Conservation (phyloP, 2,329 filamentous ascomycete genomes). For the Exophiala viscosa region DNA sequence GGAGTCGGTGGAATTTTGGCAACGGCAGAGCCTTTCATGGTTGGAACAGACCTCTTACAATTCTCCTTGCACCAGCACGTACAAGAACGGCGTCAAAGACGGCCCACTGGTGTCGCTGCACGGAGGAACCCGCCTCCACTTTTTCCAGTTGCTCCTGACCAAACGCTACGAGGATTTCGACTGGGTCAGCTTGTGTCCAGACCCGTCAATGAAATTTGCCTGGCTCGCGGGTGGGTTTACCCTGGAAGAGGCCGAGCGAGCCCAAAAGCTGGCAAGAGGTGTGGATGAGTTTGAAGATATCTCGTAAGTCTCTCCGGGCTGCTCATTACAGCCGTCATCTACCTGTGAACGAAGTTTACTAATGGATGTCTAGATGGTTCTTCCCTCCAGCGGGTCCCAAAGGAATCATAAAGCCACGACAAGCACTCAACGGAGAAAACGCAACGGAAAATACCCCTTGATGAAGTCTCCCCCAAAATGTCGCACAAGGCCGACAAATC, state of each 20-base stretch:
- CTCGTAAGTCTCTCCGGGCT: no score
- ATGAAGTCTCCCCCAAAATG: no score
- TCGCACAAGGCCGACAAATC: no score
- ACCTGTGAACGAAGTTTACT: no score
- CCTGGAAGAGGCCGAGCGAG: background rate
- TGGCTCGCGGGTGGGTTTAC: background rate
- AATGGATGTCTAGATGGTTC: no score
- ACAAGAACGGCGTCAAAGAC: constrained; percentile 16
- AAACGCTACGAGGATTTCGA: background rate
- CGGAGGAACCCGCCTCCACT: constrained; percentile 23
- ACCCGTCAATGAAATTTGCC: background rate
- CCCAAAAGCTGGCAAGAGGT: no score
- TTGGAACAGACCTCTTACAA: constrained; percentile 1
- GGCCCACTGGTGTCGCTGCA: background rate
- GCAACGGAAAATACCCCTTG: no score
- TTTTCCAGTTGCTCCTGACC: constrained; percentile 10
- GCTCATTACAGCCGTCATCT: no score
- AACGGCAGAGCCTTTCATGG: constrained; percentile 2
- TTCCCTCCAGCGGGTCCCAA: no score
- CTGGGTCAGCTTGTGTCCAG: background rate
- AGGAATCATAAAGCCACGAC: no score
- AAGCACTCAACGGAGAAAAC: no score
- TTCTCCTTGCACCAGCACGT: constrained; percentile 36
- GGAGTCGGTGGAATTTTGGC: constrained; percentile 11
- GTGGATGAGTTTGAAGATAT: no score